Percentiles rank a stretch among this genome's conserved stretches.
Evolutionary conservation across 1,284 basidiomycete species (phyloP).

Genomic region (Amanita bisporigera): DNA sequence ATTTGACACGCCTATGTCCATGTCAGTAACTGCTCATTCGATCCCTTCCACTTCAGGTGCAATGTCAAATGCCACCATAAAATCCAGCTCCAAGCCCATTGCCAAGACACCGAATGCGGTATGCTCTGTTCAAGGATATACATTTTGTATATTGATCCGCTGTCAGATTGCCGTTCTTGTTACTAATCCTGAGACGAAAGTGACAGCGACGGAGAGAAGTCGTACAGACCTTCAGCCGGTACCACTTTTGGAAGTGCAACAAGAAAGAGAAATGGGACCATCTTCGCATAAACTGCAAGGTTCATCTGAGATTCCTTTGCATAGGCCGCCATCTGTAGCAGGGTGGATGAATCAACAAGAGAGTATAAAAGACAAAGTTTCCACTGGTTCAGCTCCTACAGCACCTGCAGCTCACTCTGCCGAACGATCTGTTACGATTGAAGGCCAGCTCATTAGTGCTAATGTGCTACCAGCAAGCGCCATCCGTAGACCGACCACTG

Average conservation of each 20-base stretch:
- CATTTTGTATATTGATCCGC: not conserved
- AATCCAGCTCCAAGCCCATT: not conserved
- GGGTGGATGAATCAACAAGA: not conserved
- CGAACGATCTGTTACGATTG: not conserved
- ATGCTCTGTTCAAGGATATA: not conserved
- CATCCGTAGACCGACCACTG: not conserved
- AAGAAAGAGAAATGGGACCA: not conserved
- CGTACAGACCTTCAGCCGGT: not conserved
- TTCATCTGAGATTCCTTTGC: not conserved
- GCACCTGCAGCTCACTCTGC: not conserved
- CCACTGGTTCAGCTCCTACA: not conserved
- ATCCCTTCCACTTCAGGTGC: not conserved
- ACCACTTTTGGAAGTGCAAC: not conserved
- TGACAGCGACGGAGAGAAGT: not conserved
- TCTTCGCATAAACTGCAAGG: not conserved
- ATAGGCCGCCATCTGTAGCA: not conserved
- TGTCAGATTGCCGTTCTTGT: not conserved
- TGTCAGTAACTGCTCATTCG: not conserved
- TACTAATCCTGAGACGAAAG: not conserved
- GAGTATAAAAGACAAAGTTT: not conserved
- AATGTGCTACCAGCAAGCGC: not conserved
- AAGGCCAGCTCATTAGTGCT: not conserved
- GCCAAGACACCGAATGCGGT: not conserved
- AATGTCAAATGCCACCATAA: not conserved
- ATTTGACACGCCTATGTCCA: not conserved